A percentile compares a stretch with the other conserved stretches of the same genome.
Evolutionary conservation across 495 filamentous ascomycete genomes (phyloP).

Genomic region (Neurospora sp.): DNA sequence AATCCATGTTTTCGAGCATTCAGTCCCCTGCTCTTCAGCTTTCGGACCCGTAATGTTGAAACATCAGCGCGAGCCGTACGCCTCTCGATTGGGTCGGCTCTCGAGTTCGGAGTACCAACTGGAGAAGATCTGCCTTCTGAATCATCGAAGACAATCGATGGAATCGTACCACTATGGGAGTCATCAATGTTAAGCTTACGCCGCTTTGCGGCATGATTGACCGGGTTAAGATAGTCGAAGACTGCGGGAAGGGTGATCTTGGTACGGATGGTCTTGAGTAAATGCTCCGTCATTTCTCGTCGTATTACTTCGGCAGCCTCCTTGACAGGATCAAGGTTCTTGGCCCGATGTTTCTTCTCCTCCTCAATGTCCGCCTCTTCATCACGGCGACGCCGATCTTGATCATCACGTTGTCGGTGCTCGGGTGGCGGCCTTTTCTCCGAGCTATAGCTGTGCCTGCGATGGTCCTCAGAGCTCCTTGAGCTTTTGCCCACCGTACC

Average conservation of each 20-base stretch:
- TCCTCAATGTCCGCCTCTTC: constrained; percentile 71
- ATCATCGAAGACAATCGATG: constrained; percentile 33
- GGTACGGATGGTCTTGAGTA: constrained; percentile 76
- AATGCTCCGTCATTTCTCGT: constrained; percentile 70
- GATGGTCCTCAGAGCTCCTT: constrained; percentile 31
- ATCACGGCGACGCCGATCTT: constrained; percentile 38
- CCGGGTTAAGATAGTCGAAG: constrained; percentile 75
- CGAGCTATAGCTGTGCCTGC: constrained; percentile 20
- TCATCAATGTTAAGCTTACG: constrained; percentile 68
- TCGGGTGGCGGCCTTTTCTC: constrained; percentile 29
- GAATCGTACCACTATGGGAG: constrained; percentile 41
- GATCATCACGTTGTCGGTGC: constrained; percentile 40
- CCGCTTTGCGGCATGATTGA: constrained; percentile 62
- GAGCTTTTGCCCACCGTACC: constrained; percentile 53
- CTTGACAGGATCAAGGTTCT: constrained; percentile 74
- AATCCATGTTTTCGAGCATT: constrained; percentile 58
- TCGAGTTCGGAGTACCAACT: constrained; percentile 58
- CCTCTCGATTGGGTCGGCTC: constrained; percentile 43
- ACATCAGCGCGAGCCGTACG: constrained; percentile 47
- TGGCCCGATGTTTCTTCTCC: constrained; percentile 73
- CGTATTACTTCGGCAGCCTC: constrained; percentile 69
- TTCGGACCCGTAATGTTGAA: constrained; percentile 59
- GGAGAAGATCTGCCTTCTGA: constrained; percentile 48
- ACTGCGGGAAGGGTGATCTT: constrained; percentile 74
- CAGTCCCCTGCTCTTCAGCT: constrained; percentile 45